phyloP scores from a whole-genome alignment of 2,329 filamentous ascomycete species.

The Arachnopeziza araneosa region DNA sequence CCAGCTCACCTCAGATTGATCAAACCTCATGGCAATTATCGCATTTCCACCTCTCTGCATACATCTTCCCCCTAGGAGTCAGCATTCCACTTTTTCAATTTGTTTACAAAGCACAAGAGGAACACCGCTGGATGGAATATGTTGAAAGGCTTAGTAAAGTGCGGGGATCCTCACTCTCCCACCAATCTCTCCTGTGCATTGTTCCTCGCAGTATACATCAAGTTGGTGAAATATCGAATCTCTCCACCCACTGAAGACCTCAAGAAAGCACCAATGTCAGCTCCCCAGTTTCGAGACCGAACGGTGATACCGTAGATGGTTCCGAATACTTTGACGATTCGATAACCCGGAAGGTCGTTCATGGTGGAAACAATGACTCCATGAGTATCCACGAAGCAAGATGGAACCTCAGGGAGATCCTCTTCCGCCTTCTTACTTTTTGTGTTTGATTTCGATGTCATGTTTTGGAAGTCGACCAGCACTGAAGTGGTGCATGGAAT shows the following conservation, averaged over 20 bases:
- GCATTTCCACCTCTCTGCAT: conserved; percentile 55
- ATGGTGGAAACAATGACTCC: conserved; percentile 58
- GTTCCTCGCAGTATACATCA: conserved; percentile 54
- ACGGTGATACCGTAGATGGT: conserved; percentile 53
- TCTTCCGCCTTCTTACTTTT: neutral
- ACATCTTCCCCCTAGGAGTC: conserved; percentile 27
- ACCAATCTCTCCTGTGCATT: conserved; percentile 52
- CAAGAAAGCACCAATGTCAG: conserved; percentile 48
- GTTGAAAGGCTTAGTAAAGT: no score
- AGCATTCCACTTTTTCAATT: no score
- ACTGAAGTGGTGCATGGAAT: conserved; percentile 1
- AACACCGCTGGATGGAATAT: no score
- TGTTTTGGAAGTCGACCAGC: neutral
- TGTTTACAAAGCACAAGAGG: no score
- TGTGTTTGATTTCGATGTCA: neutral
- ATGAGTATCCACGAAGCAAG: conserved; percentile 55
- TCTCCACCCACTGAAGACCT: conserved; percentile 55
- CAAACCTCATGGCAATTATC: conserved; percentile 53
- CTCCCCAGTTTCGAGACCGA: conserved; percentile 53
- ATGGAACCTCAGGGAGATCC: conserved; percentile 4
- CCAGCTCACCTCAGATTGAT: conserved; percentile 40
- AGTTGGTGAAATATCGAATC: conserved; percentile 51
- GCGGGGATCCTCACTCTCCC: conserved; percentile 33
- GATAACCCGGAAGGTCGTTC: conserved; percentile 57
- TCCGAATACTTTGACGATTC: conserved; percentile 50